These are phyloP conservation scores for Solanum aculeatissimum DNA, from an alignment of 305 asterid genomes.

Conservation along the genomic window DNA sequence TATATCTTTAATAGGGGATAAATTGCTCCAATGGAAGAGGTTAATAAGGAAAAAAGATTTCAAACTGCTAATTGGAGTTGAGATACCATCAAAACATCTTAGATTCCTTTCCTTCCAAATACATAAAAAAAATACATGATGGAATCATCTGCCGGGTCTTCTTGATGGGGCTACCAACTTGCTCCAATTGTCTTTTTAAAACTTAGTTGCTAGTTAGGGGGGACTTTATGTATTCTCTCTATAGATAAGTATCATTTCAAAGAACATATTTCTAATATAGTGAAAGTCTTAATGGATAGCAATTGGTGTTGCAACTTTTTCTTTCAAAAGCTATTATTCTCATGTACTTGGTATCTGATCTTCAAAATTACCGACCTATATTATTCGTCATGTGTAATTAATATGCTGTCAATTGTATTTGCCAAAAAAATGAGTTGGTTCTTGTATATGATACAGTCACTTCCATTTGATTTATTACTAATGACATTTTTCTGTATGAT, in stretches of 20 bases:
- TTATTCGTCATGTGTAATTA: neutral
- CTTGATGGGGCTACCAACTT: neutral
- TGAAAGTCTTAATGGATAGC: neutral
- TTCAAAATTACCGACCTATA: neutral
- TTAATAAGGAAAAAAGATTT: neutral
- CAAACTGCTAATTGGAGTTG: neutral
- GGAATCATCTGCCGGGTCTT: neutral
- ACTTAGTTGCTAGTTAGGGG: no score
- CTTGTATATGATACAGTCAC: neutral
- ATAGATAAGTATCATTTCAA: neutral
- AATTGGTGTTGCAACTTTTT: neutral
- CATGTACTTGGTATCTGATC: neutral
- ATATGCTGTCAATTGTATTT: neutral
- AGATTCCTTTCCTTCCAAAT: neutral
- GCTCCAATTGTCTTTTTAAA: no score
- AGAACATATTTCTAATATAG: neutral
- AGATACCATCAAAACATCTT: neutral
- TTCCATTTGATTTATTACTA: neutral
- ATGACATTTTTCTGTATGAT: neutral
- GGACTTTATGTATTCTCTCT: no score
- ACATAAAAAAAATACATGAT: neutral
- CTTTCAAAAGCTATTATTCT: neutral
- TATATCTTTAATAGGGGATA: no score
- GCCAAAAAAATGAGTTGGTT: neutral
- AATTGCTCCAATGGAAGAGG: neutral